A percentile compares a stretch with the other conserved stretches of the same genome.
phyloP scores from a whole-genome alignment of 495 filamentous ascomycete species.

The Tetracladium marchalianum region DNA sequence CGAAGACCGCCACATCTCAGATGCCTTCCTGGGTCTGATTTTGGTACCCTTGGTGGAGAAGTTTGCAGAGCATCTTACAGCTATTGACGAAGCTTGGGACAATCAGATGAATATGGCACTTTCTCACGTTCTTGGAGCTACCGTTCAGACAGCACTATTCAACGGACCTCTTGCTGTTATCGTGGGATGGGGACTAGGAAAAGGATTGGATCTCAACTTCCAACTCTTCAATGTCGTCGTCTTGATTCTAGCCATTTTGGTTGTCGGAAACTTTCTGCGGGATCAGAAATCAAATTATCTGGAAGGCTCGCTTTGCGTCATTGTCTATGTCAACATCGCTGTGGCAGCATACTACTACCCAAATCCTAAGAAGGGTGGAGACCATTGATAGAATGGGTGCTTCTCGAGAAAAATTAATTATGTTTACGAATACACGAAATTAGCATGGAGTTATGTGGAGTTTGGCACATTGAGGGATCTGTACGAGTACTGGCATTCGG shows the following conservation, averaged over 20 bases:
- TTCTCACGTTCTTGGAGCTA: slow-evolving; percentile 77
- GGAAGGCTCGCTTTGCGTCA: slow-evolving; percentile 67
- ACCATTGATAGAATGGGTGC: slow-evolving; percentile 17
- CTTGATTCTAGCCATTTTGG: slow-evolving; percentile 77
- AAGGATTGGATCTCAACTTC: slow-evolving; percentile 72
- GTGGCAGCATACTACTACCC: slow-evolving; percentile 55
- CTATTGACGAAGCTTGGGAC: slow-evolving; percentile 86
- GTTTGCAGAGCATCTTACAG: slow-evolving; percentile 80
- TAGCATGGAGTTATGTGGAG: slow-evolving; percentile 50
- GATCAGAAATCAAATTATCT: slow-evolving; percentile 76
- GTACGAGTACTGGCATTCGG: too few species aligned
- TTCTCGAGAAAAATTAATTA: slow-evolving; percentile 54
- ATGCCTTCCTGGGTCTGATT: slow-evolving; percentile 73
- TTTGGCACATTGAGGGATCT: slow-evolving; percentile 50
- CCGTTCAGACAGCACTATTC: slow-evolving; percentile 82
- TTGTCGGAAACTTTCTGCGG: slow-evolving; percentile 71
- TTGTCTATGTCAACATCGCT: slow-evolving; percentile 55
- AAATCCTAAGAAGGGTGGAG: slow-evolving; percentile 28
- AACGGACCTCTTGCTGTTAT: slow-evolving; percentile 79
- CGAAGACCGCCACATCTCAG: slow-evolving; percentile 43
- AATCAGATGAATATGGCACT: slow-evolving; percentile 86
- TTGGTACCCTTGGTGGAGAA: slow-evolving; percentile 84
- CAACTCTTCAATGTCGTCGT: slow-evolving; percentile 83
- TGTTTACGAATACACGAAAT: slow-evolving; percentile 69
- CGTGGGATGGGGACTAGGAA: slow-evolving; percentile 70